These are phyloP conservation scores for Mycena rosella DNA, from an alignment of 768 basidiomycete genomes.

Conservation along the genomic window DNA sequence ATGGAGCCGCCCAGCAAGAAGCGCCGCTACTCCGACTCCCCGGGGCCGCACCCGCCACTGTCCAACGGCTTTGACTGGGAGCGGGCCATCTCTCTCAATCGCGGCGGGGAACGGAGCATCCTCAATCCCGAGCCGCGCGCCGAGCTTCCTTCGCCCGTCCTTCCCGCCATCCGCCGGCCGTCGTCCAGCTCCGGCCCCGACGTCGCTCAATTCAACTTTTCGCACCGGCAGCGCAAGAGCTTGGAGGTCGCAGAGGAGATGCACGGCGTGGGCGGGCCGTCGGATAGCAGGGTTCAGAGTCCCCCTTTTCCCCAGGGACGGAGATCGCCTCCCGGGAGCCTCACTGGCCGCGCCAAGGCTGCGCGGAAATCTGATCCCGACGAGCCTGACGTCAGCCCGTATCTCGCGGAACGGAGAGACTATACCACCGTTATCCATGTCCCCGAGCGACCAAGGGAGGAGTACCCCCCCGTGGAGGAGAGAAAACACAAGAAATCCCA, in stretches of 20 bases:
- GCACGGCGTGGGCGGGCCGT: slow-evolving; percentile 12
- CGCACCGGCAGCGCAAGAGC: slow-evolving; percentile 11
- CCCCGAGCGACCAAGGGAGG: slow-evolving; percentile 28
- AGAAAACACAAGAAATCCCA: slow-evolving; percentile 27
- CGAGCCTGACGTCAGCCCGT: slow-evolving; percentile 41
- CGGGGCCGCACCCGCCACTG: slow-evolving; percentile 11
- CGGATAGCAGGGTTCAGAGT: slow-evolving; percentile 22
- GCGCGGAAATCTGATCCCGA: slow-evolving; percentile 56
- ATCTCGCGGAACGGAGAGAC: slow-evolving; percentile 28
- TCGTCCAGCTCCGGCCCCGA: slow-evolving; percentile 22
- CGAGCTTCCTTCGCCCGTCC: not conserved
- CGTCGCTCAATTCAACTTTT: slow-evolving; percentile 27
- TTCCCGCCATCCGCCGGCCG: slow-evolving; percentile 9
- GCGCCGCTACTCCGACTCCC: slow-evolving; percentile 58
- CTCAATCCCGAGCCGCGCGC: slow-evolving; percentile 29
- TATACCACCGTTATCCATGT: slow-evolving; percentile 36
- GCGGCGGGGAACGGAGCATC: slow-evolving; percentile 32
- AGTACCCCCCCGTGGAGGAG: slow-evolving; percentile 27
- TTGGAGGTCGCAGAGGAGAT: slow-evolving; percentile 22
- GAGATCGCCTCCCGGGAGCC: slow-evolving; percentile 65
- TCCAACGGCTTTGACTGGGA: slow-evolving; percentile 23
- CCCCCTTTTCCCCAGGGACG: slow-evolving; percentile 38
- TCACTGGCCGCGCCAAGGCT: slow-evolving; percentile 59
- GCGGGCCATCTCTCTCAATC: slow-evolving; percentile 38
- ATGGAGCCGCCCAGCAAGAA: slow-evolving; percentile 53